Base-by-base conservation (phyloP, 176 grass and related monocot genomes). In the Themeda triandra region DNA sequence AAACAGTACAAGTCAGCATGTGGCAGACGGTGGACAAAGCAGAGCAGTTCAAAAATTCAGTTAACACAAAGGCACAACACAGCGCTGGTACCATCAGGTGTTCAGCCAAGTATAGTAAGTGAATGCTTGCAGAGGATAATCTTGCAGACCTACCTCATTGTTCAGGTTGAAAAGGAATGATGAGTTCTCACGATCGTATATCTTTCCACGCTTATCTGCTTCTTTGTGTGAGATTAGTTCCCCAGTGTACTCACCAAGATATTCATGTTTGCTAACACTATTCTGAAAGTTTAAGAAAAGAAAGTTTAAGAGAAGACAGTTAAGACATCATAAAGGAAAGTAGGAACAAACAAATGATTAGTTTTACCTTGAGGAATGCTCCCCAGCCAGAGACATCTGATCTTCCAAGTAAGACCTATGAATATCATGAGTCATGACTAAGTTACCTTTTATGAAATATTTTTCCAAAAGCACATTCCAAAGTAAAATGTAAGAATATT, bases 111-210 rank as follows among this genome's bases (percentile, higher is more conserved):
- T 49, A 73, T 4, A 71, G 10, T 13, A 60, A 17, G 25, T 62
- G 32, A 59, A 53, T 64, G 62, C 25, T 87, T 58, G 64, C 11
- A 41, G 24, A 30, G 13, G 51, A 71, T 46, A 68, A 69, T 10
- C 62, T 31, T n/a, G 62, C 35, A 77, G 32, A 77, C 83, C 74
- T 72, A 88, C 96, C 93, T 98, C 91, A 69, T 98, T 94, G 83
- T 98, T 98, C 68, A 98, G 67, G 85, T 98, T 98, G 80, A 98
- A 98, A 78, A 98, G 96, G 78, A 98, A 98, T 0, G 96, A 95
- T 6, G 96, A 95, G 53, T 95, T 98, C 79, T 98, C 96, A 51
- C 96, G 96, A 59, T 98, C 96, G 1, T 98, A 98, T 71, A 98
- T 98, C 86, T 98, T 98, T 46, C 93, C 96, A 24, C 93, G 96